phyloP scores from a whole-genome alignment of 345 rosid genomes.

The Sapria himalayana region DNA sequence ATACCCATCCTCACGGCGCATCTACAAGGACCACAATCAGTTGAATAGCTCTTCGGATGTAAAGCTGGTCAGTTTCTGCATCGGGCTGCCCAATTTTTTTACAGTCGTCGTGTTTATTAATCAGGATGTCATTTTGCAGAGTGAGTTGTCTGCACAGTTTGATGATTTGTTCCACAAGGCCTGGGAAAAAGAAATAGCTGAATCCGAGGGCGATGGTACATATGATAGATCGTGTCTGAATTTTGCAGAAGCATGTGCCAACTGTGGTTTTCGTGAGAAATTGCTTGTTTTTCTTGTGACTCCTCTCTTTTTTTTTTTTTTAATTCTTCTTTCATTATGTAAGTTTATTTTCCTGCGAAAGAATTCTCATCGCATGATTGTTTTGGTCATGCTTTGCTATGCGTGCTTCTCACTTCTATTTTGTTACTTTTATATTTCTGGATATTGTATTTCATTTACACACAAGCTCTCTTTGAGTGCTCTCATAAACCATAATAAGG shows the following conservation, averaged over 20 bases:
- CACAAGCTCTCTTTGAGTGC: too few relatives aligned
- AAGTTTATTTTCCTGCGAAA: too few relatives aligned
- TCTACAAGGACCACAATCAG: constrained; percentile 39
- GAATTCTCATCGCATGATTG: too few relatives aligned
- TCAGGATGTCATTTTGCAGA: constrained; percentile 27
- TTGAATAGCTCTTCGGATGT: constrained; percentile 18
- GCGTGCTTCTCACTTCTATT: too few relatives aligned
- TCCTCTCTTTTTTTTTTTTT: not conserved
- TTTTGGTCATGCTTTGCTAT: too few relatives aligned
- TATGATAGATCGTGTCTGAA: constrained; percentile 4
- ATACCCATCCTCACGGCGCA: constrained; percentile 47
- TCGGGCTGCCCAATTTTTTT: constrained; percentile 1
- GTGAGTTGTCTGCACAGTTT: constrained; percentile 62
- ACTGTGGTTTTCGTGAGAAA: too few relatives aligned
- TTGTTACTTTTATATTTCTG: too few relatives aligned
- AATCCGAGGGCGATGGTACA: constrained; percentile 40
- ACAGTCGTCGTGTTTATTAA: constrained; percentile 1
- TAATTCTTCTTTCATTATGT: too few relatives aligned
- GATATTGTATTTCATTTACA: too few relatives aligned
- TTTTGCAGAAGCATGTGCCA: too few relatives aligned
- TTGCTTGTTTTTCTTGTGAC: not conserved
- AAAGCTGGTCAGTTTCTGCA: constrained; percentile 37
- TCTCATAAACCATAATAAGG: too few relatives aligned
- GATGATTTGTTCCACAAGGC: constrained; percentile 74
- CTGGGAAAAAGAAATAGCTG: constrained; percentile 66